Base-by-base conservation (phyloP, 805 yeast genomes). In the Clavispora vitiphila region DNA sequence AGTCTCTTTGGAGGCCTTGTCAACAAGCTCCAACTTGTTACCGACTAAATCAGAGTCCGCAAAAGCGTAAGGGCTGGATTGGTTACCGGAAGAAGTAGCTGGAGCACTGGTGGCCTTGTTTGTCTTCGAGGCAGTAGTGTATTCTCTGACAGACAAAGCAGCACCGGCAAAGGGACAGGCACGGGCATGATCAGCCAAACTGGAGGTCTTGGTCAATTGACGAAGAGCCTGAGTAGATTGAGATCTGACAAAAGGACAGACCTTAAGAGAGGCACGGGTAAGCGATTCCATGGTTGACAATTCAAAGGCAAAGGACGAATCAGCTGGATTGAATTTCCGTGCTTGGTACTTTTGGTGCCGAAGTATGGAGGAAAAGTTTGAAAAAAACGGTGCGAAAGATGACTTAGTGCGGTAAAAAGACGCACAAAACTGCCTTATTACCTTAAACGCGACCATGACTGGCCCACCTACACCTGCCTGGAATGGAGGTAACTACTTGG, bases 111-210 rank as follows among this genome's bases (percentile, higher is more conserved):
- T 69, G 18, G 80, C 78, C 30, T 60, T 62, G 27, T 55, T 65
- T 5, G 74, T 67, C 48, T 64, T 65, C 11, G 78, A 63, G 35
- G 79, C 72, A 22, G 71, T 60, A 10, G 80, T 71, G 54, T 77
- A 77, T 39, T 62, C 65, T 43, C 57, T 66, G 43, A 70, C 72
- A 49, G 58, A 58, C 40, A 88, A 65, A 27, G 96, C 96, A 39
- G 81, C 80, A 20, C 87, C 87, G 84, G 89, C 86, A 42, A 89
- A 84, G n/a, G 98, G 98, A 64, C 98, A 90, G 46, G 74, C 76
- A 35, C 75, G 63, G 40, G 95, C 96, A 49, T 77, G 77, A 35
- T 65, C 56, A 36, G 74, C 68, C 58, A 84, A 74, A 26, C 58
- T 64, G 24, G 74, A 58, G 42, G 60, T 51, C 16, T 61, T 59